phyloP scores from a whole-genome alignment of 2,329 filamentous ascomycete genomes.

The Ophiostoma sp. region DNA sequence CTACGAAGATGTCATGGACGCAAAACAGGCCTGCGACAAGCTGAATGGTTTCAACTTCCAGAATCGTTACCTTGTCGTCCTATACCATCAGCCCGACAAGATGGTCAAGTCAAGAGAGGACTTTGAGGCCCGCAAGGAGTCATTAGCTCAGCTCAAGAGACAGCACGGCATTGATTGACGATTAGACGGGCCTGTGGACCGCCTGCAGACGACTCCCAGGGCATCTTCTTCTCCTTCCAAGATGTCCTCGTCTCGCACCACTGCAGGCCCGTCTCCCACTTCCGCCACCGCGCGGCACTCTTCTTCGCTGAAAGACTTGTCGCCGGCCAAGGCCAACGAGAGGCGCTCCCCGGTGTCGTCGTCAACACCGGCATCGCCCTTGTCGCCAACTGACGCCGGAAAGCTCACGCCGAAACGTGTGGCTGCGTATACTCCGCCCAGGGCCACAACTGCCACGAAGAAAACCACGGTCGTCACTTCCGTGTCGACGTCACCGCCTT shows the following conservation, averaged over 20 bases:
- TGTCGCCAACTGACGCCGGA: slow-evolving; percentile 9
- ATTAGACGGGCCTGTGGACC: slow-evolving; percentile 64
- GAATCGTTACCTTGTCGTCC: slow-evolving; percentile 89
- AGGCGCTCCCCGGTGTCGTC: not conserved
- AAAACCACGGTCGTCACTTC: slow-evolving; percentile 27
- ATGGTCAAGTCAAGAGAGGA: slow-evolving; percentile 83
- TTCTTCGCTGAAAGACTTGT: slow-evolving; percentile 29
- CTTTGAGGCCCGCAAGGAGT: slow-evolving; percentile 87
- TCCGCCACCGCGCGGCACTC: slow-evolving; percentile 37
- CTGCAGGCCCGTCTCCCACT: slow-evolving; percentile 58
- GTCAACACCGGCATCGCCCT: not conserved
- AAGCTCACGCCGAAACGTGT: slow-evolving; percentile 17
- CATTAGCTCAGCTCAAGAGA: slow-evolving; percentile 95
- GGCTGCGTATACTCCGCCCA: slow-evolving; percentile 10
- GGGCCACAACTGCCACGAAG: slow-evolving; percentile 18
- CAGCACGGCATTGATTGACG: slow-evolving; percentile 98
- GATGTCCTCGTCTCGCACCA: slow-evolving; percentile 36
- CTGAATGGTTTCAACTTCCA: slow-evolving; percentile 99
- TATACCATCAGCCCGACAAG: slow-evolving; percentile 63
- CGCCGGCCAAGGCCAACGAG: slow-evolving; percentile 24
- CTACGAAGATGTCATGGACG: slow-evolving; percentile 98
- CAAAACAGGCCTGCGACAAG: slow-evolving; percentile 98
- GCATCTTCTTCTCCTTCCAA: slow-evolving; percentile 6
- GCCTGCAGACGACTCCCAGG: slow-evolving; percentile 37
- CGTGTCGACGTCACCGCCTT: not conserved